Base-by-base conservation (phyloP, 345 rosid genomes). In the Arabidopsis arenosa region DNA sequence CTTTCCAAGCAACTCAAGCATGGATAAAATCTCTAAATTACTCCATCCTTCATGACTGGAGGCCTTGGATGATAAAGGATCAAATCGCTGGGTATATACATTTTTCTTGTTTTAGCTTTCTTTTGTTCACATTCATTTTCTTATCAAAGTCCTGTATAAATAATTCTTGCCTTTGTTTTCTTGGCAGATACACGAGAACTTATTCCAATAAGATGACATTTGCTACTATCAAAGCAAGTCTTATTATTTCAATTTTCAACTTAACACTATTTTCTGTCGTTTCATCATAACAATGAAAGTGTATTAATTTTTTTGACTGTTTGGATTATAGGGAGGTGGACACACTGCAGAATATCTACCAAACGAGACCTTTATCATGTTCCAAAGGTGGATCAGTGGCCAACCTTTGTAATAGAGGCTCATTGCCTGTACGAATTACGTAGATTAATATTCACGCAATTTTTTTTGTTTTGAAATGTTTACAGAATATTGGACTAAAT, bases 161-260 rank as follows among this genome's bases (percentile, higher is more conserved):
- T 11, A 32, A 2, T 9, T 41, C 0, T 17, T 39, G 15, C 11
- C 1, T 14, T 28, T 56, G 1, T n/a, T 56, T 21, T 33, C 7
- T 9, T 49, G 15, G 13, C 44, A 58, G 95, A 43, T 87, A 84
- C 73, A 84, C 88, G 0, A 84, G 93, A 75, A 80, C 91, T 5
- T 54, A 26, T 54, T 13, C 59, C 17, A 54, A 54, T 54, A 28
- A 54, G 36, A 54, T 54, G 59, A 82, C 91, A 54, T 90, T 75
- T 52, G 91, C 86, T 11, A 90, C 91, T 9, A 66, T 88, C 0
- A 90, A 88, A 86, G 96, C 66, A 66, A 66, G 77, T 62, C 21
- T 28, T 54, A 30, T 65, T 13, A 28, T 15, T 23, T 23, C 26
- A 23, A 23, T 23, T 23, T 32, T 72, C 15, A 32, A 18, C 13